These are phyloP conservation scores for Beta lomatogona DNA, from an alignment of 179 eudicot genomes.

Conservation along the genomic window DNA sequence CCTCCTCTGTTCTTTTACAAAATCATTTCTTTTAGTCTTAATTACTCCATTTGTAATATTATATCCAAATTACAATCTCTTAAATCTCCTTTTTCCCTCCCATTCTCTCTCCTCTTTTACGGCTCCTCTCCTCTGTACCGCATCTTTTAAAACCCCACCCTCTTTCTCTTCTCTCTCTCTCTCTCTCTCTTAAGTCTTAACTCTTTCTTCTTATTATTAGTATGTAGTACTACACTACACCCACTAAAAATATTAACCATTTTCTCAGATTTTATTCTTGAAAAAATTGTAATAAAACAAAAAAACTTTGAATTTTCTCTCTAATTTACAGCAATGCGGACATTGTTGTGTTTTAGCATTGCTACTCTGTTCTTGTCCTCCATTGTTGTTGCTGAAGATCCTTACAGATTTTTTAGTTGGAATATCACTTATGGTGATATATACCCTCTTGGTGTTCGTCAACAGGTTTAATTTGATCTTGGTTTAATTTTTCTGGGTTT, in stretches of 20 bases:
- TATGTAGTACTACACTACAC: too few relatives aligned
- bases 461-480: constrained; percentile 49
- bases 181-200: not conserved
- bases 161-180: not conserved
- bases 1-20: not conserved
- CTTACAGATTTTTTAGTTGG: constrained; percentile 86
- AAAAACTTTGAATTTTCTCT: not conserved
- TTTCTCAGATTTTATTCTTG: not conserved
- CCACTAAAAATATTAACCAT: not conserved
- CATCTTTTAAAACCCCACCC: constrained; percentile 3
- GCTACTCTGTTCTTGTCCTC: constrained; percentile 30
- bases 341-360: constrained; percentile 15
- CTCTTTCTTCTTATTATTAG: not conserved
- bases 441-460: constrained; percentile 83
- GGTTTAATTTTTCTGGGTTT: not conserved
- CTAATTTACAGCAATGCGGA: not conserved
- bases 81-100: constrained; percentile 20
- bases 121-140: constrained; percentile 9
- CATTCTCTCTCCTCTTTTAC: not conserved
- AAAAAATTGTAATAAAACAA: too few relatives aligned
- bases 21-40: not conserved
- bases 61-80: not conserved
- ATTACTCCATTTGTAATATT: not conserved
- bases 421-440: constrained; percentile 81
- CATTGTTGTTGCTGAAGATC: constrained; percentile 65